phyloP scores from a whole-genome alignment of 345 rosid genomes.

The Corchorus olitorius region DNA sequence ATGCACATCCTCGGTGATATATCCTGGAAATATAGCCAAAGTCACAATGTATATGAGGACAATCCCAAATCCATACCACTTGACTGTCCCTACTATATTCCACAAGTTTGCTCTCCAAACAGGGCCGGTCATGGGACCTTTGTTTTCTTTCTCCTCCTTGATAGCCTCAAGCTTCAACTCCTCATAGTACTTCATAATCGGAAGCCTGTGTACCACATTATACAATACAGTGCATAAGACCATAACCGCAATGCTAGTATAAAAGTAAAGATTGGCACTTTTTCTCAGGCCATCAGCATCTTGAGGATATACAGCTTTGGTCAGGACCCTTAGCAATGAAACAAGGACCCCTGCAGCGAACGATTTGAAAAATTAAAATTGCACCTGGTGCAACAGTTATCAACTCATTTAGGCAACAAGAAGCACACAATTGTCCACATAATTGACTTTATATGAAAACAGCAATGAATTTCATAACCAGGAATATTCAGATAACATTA shows the following conservation, averaged over 20 bases:
- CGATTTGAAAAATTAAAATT: constrained; percentile 6
- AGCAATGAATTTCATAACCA: background rate
- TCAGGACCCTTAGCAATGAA: constrained; percentile 71
- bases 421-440: background rate
- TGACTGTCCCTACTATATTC: constrained; percentile 60
- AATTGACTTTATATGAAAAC: background rate
- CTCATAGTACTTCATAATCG: constrained; percentile 72
- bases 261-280: constrained; percentile 81
- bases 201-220: constrained; percentile 76
- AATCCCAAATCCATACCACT: constrained; percentile 79
- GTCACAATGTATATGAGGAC: constrained; percentile 72
- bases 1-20: constrained; percentile 86
- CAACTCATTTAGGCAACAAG: background rate
- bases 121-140: constrained; percentile 52
- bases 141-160: constrained; percentile 50
- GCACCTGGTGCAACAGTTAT: background rate
- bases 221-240: constrained; percentile 62
- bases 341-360: constrained; percentile 82
- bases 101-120: constrained; percentile 67
- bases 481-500: background rate
- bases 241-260: constrained; percentile 74
- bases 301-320: constrained; percentile 80
- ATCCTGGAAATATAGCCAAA: constrained; percentile 87
- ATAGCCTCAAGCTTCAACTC: constrained; percentile 60
- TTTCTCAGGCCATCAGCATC: constrained; percentile 69